Evolutionary conservation across 805 yeast species (phyloP), one percentile per base, ranked within the genome.

Genomic region (Kurtzmaniella fragi): DNA sequence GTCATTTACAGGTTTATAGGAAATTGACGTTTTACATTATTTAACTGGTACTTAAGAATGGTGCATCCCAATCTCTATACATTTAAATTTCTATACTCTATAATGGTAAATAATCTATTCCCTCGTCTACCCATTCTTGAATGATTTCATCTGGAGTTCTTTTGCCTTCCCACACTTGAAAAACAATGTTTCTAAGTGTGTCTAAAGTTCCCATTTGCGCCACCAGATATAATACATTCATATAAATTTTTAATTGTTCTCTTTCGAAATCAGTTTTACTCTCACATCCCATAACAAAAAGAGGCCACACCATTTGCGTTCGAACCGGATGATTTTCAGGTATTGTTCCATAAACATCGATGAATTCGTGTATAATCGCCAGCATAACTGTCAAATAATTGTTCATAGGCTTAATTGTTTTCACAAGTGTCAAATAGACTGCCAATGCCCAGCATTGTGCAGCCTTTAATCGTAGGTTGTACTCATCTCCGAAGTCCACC

Each of bases 251-350:
- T 28, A 73, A 43, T 8, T 42, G 42, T 1, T 40, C 32, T 37
- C 68, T 48, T 34, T 71, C 73, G 11, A 46, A 54, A 0, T 38
- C 49, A 0, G 64, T 56, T 10, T 49, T 48, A 38, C 77, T 68
- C 41, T 67, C 69, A 36, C 78, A 61, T 4, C 71, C 75, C 30
- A 77, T 59, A 12, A 72, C 72, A 48, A 71, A 75, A 2, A 77
- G 61, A 0, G 82, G 82, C 82, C 82, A 77, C 4, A 77, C 80
- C 82, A 77, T 77, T 47, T 77, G 82, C 4, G 80, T 75, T 4
- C 73, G 71, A 14, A 69, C 54, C 1, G 81, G 78, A 1, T 76
- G 66, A 4, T 52, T 49, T 1, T 71, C 53, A 13, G 72, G 67
- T 67, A 77, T 59, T 0, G 74, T 56, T 1, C 63, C 60, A 46